A percentile compares a stretch with the other conserved stretches of the same genome.
These are phyloP conservation scores for Carex pumila DNA, from an alignment of 176 grass and related monocot genomes.

Conservation along the genomic window DNA sequence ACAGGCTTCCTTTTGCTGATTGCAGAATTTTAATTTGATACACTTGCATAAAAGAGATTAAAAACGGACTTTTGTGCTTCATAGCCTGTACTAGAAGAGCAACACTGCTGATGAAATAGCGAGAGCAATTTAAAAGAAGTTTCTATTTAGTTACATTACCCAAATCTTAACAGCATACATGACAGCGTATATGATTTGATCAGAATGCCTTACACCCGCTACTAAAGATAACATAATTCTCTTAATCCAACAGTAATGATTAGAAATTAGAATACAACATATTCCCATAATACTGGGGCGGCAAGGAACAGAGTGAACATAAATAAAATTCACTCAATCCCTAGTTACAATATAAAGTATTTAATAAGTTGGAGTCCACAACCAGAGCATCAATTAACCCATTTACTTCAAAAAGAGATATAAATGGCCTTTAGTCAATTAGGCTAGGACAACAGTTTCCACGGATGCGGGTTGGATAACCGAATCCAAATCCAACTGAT, in stretches of 20 bases:
- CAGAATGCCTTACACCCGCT: not conserved
- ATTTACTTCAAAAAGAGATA: not conserved
- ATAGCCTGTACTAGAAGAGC: not conserved
- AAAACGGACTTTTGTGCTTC: not conserved
- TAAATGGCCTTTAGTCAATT: not conserved
- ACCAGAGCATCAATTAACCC: not conserved
- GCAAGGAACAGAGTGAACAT: conserved; percentile 1
- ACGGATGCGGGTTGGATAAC: conserved; percentile 42
- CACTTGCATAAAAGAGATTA: not conserved
- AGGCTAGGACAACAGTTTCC: conserved; percentile 69
- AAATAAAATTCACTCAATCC: conserved; percentile 1
- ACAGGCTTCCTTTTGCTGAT: not conserved
- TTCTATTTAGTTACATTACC: not conserved
- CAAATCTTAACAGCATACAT: not conserved
- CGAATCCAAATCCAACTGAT: conserved; percentile 36
- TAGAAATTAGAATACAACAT: not conserved
- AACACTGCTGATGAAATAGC: not conserved
- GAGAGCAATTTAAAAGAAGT: not conserved
- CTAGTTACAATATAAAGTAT: not conserved
- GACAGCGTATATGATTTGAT: not conserved
- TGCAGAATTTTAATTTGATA: not conserved
- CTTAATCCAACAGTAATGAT: not conserved
- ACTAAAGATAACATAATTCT: not conserved
- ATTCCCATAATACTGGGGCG: not conserved
- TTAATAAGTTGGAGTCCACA: not conserved